Conservation (phyloP, 1,284 basidiomycete genomes). For the Prillingera fragicola region DNA sequence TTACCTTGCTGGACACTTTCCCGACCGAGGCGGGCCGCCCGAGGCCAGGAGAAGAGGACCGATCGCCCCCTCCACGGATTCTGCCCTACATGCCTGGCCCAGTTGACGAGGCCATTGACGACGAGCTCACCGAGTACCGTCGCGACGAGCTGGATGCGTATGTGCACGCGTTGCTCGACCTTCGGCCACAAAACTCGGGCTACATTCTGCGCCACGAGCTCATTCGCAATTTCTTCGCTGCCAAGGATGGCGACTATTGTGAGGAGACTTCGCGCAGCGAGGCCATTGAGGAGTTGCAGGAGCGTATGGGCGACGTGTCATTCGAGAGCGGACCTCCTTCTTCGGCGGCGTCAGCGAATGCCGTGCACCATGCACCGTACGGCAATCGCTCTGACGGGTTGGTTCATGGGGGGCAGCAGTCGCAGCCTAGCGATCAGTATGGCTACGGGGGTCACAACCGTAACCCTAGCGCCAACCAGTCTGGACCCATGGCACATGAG, state of each 20-base stretch:
- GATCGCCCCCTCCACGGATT: conserved; percentile 56
- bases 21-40: conserved; percentile 78
- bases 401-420: background rate
- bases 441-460: background rate
- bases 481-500: too few relatives aligned
- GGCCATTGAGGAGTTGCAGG: conserved; percentile 60
- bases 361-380: background rate
- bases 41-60: conserved; percentile 38
- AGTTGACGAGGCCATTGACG: conserved; percentile 69
- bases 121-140: conserved; percentile 74
- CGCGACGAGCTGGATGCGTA: conserved; percentile 84
- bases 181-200: conserved; percentile 61
- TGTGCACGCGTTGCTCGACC: conserved; percentile 66
- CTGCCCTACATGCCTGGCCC: conserved; percentile 96
- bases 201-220: conserved; percentile 77
- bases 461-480: background rate
- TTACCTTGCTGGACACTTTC: conserved; percentile 76
- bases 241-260: conserved; percentile 79
- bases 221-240: conserved; percentile 76
- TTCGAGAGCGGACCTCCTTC: conserved; percentile 1
- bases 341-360: background rate
- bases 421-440: conserved; percentile 1
- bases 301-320: conserved; percentile 44
- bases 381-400: too few relatives aligned
- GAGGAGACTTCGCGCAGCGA: conserved; percentile 59